Base-by-base conservation (phyloP, 108 stramenopile genomes). In the Craspedostauros australis region DNA sequence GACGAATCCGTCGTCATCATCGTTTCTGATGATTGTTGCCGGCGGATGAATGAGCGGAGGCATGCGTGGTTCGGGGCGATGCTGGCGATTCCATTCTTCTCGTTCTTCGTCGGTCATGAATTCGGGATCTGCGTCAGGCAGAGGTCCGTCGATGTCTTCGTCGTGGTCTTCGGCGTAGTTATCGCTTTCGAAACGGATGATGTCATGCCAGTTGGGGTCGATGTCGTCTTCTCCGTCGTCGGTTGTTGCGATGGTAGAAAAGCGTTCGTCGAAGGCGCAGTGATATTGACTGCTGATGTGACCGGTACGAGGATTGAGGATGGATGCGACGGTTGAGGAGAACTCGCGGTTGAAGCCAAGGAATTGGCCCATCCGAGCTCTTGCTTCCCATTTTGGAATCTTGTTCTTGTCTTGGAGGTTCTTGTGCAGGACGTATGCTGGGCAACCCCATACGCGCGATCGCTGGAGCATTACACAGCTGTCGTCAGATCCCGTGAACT, bases 231-330 rank as follows among this genome's bases (percentile, higher is more conserved):
- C n/a, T n/a, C n/a, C n/a, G n/a, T n/a, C n/a, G n/a, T n/a, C n/a
- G n/a, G n/a, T n/a, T n/a, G n/a, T n/a, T n/a, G 12, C n/a, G 23
- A 72, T 58, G 1, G 65, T 73, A 12, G 54, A 37, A 40, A 79
- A 76, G 9, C 25, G 32, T n/a, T 76, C 69, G 38, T 81, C 75
- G 40, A 70, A 70, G 22, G 74, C 59, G 3, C 77, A 46, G 46
- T 79, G 73, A 26, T 45, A 72, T 31, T 79, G 78, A 27, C 73
- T 61, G 9, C 62, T 46, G 28, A 79, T 51, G 24, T 15, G 18
- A 19, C 52, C 48, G 7, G 80, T 74, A 0, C 25, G 3, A 9
- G 65, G 22, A 41, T 77, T 82, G 18, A 62, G 45, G 3, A 82
- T 41, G 1, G 75, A 39, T 3, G 60, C 57, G 0, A 81, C 68